Base-by-base conservation (phyloP, 2,329 filamentous ascomycete genomes). In the Aquanectria penicillioides region DNA sequence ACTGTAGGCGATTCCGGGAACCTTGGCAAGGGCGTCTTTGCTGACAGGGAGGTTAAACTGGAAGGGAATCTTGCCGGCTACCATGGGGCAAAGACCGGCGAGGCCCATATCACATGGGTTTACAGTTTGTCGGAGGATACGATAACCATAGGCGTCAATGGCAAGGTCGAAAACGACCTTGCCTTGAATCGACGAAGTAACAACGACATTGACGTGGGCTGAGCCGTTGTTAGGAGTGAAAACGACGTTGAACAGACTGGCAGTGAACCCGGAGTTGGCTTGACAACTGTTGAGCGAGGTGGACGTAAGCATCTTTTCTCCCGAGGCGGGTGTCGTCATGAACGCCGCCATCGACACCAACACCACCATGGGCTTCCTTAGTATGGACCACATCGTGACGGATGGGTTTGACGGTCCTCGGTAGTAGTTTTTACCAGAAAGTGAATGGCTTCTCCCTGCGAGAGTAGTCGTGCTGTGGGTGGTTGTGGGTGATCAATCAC, bases 31-130 rank as follows among this genome's bases (percentile, higher is more conserved):
- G 33, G 90, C 85, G 22, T 82, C 79, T 11, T 76, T 67, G 9
- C 81, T 77, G 44, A 95, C 78, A 2, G 79, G 75, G 29, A 94
- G 73, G 70, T 90, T 91, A 71, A 93, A 93, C 28, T 71, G 83
- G 71, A 97, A 84, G 53, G 90, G 85, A 72, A 97, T 89, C 69
- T 91, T 89, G 65, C 93, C 93, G 8, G 92, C 87, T 63, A 87
- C 90, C 93, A 97, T 97, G 57, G 94, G 94, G 77, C 94, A 98
- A 70, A 97, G 85, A 74, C 93, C 92, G 59, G 82, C 77, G 61
- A 96, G 81, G 63, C 86, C 82, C 56, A 82, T 80, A 23, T 85
- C 78, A 81, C 94, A 98, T 40, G 94, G 94, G 72, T 97, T 81
- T 66, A 97, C 75, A 5, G 80, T 86, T 66, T 86, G 78, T 62